These are phyloP conservation scores for Neospermospora avenae DNA, from an alignment of 2,329 filamentous ascomycete genomes.

Conservation along the genomic window DNA sequence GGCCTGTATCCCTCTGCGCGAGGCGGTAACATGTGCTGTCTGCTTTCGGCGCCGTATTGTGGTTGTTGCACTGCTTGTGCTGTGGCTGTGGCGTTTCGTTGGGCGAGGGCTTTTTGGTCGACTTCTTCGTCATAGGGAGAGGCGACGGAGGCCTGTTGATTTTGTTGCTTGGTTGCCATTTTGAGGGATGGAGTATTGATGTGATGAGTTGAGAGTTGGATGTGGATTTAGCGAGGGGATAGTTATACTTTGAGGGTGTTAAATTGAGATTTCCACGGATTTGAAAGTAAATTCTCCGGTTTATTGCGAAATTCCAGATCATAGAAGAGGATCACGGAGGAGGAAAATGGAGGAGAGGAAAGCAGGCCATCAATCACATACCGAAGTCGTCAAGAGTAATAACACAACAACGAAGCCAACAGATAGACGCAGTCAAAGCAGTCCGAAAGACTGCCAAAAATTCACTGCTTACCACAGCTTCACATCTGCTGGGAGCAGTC, in stretches of 20 bases:
- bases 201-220: background rate
- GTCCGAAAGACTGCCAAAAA: conserved; percentile 1
- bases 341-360: background rate
- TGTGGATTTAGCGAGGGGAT: background rate
- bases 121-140: background rate
- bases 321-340: no score
- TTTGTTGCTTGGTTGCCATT: background rate
- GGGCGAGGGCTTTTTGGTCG: background rate
- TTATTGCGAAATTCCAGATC: no score
- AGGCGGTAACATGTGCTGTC: background rate
- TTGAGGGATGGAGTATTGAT: background rate
- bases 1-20: conserved; percentile 10
- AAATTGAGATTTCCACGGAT: no score
- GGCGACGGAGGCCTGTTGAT: background rate
- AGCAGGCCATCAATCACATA: background rate
- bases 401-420: background rate
- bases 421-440: background rate
- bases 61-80: background rate
- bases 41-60: conserved; percentile 2
- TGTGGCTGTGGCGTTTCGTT: background rate
- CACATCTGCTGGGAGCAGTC: no score
- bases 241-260: no score
- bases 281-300: no score
- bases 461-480: background rate
- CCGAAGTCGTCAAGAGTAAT: background rate